Evolutionary conservation across 192 early-diverging fungal genomes (phyloP).

Genomic region (Obelidium mucronatum): DNA sequence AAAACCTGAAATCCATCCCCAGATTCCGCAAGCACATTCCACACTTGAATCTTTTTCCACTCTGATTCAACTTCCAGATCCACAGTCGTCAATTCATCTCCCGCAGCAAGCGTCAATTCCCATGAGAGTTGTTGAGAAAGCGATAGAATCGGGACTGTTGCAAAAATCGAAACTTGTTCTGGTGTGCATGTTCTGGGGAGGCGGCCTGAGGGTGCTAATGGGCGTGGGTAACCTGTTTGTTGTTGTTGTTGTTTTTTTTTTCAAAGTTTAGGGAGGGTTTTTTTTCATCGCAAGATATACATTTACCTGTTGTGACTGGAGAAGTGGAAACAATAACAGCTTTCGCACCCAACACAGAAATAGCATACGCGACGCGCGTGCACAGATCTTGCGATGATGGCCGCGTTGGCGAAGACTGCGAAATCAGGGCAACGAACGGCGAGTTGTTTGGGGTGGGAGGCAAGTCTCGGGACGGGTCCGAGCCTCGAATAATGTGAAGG

Average conservation of each 20-base stretch:
- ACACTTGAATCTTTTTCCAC: neutral
- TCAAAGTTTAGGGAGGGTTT: neutral
- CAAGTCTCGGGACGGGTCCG: too few relatives aligned
- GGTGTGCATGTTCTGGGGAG: slow-evolving; percentile 3
- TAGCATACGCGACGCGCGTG: slow-evolving; percentile 14
- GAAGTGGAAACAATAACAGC: slow-evolving; percentile 15
- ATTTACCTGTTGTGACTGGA: neutral
- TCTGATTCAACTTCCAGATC: neutral
- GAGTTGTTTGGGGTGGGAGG: neutral
- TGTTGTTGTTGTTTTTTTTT: too few relatives aligned
- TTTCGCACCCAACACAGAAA: slow-evolving; percentile 6
- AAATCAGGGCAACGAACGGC: slow-evolving; percentile 26
- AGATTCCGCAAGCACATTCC: slow-evolving; percentile 44
- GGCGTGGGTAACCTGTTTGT: slow-evolving; percentile 18
- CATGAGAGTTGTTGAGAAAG: slow-evolving; percentile 19
- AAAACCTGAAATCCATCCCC: slow-evolving; percentile 29
- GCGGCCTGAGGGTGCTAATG: slow-evolving; percentile 15
- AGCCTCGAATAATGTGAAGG: too few relatives aligned
- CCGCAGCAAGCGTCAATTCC: neutral
- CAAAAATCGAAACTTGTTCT: neutral
- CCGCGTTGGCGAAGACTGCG: neutral
- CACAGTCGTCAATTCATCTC: neutral
- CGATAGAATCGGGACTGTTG: slow-evolving; percentile 4
- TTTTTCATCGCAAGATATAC: neutral
- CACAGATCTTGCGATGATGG: neutral